Conservation (phyloP, 306 rosid species). For the Hylodesmum podocarpum region DNA sequence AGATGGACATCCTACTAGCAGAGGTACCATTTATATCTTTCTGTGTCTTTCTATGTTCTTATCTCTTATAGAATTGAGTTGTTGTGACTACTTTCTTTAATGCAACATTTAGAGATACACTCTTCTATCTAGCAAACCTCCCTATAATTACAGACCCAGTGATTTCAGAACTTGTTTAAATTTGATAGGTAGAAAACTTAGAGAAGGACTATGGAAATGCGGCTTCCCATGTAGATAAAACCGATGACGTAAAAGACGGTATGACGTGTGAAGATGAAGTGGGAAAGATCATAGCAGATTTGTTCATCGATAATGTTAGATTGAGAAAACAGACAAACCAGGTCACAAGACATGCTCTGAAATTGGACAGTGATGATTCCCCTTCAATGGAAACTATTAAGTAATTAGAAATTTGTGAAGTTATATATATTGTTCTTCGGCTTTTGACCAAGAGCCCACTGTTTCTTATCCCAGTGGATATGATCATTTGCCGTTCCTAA, state of each 20-base stretch:
- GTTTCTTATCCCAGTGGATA: conserved; percentile 36
- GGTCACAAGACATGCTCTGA: conserved; percentile 46
- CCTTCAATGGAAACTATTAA: conserved; percentile 38
- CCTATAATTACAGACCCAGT: neutral
- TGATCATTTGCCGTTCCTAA: conserved; percentile 33
- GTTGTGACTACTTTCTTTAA: neutral
- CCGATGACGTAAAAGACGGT: conserved; percentile 37
- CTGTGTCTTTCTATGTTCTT: neutral
- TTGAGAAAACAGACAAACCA: conserved; percentile 82
- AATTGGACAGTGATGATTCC: conserved; percentile 45
- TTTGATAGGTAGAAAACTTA: conserved; percentile 63
- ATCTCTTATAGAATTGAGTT: conserved; percentile 7
- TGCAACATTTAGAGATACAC: conserved; percentile 11
- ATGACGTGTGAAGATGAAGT: conserved; percentile 53
- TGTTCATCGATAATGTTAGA: conserved; percentile 69
- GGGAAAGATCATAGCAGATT: conserved; percentile 61
- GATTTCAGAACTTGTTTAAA: conserved; percentile 6
- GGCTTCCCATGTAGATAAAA: conserved; percentile 42
- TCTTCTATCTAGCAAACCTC: neutral
- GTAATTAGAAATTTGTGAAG: conserved; percentile 43
- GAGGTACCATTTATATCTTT: conserved; percentile 56
- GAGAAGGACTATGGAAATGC: conserved; percentile 42
- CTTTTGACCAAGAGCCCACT: conserved; percentile 32
- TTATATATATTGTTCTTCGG: conserved; percentile 33
- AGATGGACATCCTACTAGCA: conserved; percentile 54